Evolutionary conservation across 75 land plant species (phyloP), one percentile per base, ranked within the genome.

Genomic region (Sequoia sempervirens): DNA sequence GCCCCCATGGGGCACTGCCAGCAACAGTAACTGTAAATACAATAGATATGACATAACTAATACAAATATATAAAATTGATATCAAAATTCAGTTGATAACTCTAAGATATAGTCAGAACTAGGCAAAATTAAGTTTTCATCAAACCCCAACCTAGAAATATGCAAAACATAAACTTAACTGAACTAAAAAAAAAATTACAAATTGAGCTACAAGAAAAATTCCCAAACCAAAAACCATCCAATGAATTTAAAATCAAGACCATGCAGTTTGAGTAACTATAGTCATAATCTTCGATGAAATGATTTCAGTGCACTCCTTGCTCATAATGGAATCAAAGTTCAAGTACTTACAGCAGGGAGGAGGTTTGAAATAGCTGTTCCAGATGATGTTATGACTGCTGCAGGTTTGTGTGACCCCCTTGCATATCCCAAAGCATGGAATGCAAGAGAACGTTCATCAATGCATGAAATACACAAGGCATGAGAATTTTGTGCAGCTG

Each of bases 321-420:
- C 23, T 11, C 1, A 26, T 11, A 43, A n/a, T 78, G 10, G 1
- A 45, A 45, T 78, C 28, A 45, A 45, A 78, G 30, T 30, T 78
- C 80, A 45, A 45, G 5, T 80, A 13, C 93, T 85, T 88, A 97
- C 99, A 70, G 99, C 99, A 45, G 99, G 99, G 78, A 91, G 85
- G 82, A 96, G 94, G 87, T 97, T 97, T 72, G 99, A 96, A 37
- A 96, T 94, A 69, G 99, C 99, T 83, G 99, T 97, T 83, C 99
- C 99, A 52, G 99, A 97, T 83, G 99, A 87, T 82, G 98, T 97
- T 34, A 97, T 96, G 78, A 97, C 89, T 3, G 90, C 96, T 81
- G 99, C 98, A n/a, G 98, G 94, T 84, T 81, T 91, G 37, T 82
- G 82, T 80, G 96, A 92, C 61, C 99, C 99, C 84, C 90, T 92